These are phyloP conservation scores for Coprinopsis marcescibilis DNA, from an alignment of 768 basidiomycete genomes.

Conservation along the genomic window DNA sequence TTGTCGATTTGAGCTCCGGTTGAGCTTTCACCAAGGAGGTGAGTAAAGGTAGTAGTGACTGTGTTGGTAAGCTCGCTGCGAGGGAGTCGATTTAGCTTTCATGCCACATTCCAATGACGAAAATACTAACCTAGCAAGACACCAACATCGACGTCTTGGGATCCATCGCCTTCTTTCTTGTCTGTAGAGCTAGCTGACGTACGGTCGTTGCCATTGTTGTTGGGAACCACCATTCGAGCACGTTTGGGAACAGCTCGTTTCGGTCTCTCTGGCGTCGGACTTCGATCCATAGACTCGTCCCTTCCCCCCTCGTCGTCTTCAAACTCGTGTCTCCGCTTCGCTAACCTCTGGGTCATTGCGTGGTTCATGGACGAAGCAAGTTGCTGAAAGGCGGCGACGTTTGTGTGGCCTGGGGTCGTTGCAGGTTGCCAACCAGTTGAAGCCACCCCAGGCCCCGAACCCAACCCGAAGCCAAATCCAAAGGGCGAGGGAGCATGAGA, in stretches of 20 bases:
- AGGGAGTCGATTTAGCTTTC: background rate
- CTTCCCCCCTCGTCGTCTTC: conserved; percentile 49
- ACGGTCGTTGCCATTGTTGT: conserved; percentile 30
- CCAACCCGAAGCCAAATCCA: conserved; percentile 69
- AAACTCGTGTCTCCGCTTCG: conserved; percentile 56
- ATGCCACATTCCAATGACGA: conserved; percentile 13
- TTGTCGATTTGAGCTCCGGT: conserved; percentile 63
- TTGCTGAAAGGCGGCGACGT: conserved; percentile 49
- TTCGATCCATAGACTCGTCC: conserved; percentile 79
- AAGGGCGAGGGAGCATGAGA: conserved; percentile 59
- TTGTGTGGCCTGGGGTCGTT: conserved; percentile 41
- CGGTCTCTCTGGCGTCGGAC: conserved; percentile 76
- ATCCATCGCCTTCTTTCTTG: conserved; percentile 32
- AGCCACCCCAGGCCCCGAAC: conserved; percentile 34
- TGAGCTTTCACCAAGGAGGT: conserved; percentile 61
- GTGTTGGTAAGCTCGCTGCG: conserved; percentile 70
- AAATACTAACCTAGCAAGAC: conserved; percentile 58
- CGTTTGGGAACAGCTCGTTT: conserved; percentile 69
- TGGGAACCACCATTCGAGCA: conserved; percentile 38
- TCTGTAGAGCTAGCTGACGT: conserved; percentile 43
- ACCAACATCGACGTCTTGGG: conserved; percentile 70
- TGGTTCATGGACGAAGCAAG: conserved; percentile 47
- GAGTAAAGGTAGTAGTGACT: conserved; percentile 70
- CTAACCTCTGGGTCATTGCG: conserved; percentile 18
- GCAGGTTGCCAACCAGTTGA: conserved; percentile 44